Conservation (phyloP, 495 filamentous ascomycete genomes). For the Penicillium riverlandense region DNA sequence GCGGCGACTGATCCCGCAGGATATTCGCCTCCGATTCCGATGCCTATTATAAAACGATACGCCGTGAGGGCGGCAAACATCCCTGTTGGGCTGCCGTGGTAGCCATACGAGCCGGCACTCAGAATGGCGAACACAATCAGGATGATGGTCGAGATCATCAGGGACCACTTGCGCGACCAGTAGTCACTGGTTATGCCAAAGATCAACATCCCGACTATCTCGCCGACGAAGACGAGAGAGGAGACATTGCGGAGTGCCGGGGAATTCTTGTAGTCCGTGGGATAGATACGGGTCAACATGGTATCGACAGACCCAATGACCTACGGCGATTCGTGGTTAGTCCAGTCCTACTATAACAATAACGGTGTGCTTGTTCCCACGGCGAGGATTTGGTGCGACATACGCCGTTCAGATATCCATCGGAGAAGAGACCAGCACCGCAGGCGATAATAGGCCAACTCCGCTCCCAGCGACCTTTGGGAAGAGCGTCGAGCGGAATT, state of each 20-base stretch:
- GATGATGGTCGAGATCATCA: conserved; percentile 73
- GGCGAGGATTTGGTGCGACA: conserved; percentile 1
- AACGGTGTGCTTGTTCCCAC: too few species aligned
- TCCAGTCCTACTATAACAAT: not conserved
- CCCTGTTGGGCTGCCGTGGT: conserved; percentile 51
- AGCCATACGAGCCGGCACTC: conserved; percentile 63
- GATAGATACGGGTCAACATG: conserved; percentile 58
- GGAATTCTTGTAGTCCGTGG: conserved; percentile 55
- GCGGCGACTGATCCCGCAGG: conserved; percentile 81
- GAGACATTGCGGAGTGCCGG: conserved; percentile 61
- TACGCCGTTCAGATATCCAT: conserved; percentile 84
- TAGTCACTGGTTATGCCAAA: conserved; percentile 81
- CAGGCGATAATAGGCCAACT: conserved; percentile 69
- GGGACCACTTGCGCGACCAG: conserved; percentile 74
- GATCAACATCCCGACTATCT: conserved; percentile 72
- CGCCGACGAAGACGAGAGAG: conserved; percentile 82
- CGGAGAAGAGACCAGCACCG: conserved; percentile 82
- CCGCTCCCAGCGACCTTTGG: conserved; percentile 51
- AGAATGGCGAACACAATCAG: conserved; percentile 79
- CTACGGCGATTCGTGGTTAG: conserved; percentile 26
- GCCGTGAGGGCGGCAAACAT: conserved; percentile 75
- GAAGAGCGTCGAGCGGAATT: conserved; percentile 27
- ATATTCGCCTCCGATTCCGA: conserved; percentile 69
- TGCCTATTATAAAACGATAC: conserved; percentile 74
- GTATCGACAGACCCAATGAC: conserved; percentile 80